Base-by-base conservation (phyloP, 2,329 filamentous ascomycete species). In the Phyllosticta citribraziliensis region DNA sequence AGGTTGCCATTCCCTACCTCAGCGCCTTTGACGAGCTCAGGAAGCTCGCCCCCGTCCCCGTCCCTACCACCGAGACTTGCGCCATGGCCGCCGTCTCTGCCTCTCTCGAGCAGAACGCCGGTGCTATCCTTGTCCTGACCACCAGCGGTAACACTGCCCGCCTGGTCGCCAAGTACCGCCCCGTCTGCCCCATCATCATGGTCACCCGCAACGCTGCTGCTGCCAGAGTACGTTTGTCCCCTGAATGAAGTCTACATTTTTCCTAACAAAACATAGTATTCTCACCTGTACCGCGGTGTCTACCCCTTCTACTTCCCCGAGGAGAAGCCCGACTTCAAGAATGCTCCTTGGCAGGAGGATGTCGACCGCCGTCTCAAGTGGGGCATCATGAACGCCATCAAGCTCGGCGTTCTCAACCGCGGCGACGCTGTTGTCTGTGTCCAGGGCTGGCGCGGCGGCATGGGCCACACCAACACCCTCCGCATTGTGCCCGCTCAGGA, bases 101-200 rank as follows among this genome's bases (percentile, higher is more conserved):
- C 66, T 96, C 90, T 73, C 85, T 99, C 69, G 94, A 99, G 78
- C 86, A 99, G 75, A 96, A 96, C 73, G 94, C 94, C 55, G 91
- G 93, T 70, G 93, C 91, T 69, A 97, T 99, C 75, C 86, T 99
- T 68, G 93, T 97, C 65, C 82, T 99, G 69, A 97, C 93, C 69
- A 99, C 94, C 59, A 86, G 92, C 67, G 94, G 94, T 73, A 89
- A 90, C 72, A 97, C 93, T 67, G 94, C 94, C 63, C 91, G 94
- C 71, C 87, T 97, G 65, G 83, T 97, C 67, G 96, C 93, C 81
- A 99, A 99, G 82, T 99, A 97, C 82, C 89, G 94, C 72, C 94
- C 94, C 57, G 92, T 97, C 66, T 97, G 93, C 85, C 94, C 94
- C 69, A 97, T 99, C 80, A 93, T 99, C 82, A 97, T 97, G 93